Conservation (phyloP, 2,329 filamentous ascomycete genomes). For the Aspergillus ochraceus region DNA sequence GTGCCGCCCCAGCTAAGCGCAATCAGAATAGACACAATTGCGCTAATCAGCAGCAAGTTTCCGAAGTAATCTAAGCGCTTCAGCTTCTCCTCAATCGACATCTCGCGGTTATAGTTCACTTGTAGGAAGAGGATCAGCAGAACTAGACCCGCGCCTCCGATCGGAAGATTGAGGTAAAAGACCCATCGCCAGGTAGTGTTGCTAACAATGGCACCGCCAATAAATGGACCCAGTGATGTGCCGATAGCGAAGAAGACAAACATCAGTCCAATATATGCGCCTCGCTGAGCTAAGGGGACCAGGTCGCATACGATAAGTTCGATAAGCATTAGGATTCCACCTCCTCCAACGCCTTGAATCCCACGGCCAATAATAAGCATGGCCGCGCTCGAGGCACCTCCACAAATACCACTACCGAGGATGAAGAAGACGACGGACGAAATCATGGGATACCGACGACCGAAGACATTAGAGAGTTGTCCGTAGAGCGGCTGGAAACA, state of each 20-base stretch:
- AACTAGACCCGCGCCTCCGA: slow-evolving; percentile 17
- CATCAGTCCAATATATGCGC: slow-evolving; percentile 43
- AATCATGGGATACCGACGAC: slow-evolving; percentile 46
- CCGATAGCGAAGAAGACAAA: slow-evolving; percentile 44
- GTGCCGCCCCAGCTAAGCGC: slow-evolving; percentile 36
- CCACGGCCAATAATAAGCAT: slow-evolving; percentile 54
- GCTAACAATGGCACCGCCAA: slow-evolving; percentile 21
- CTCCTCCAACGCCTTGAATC: slow-evolving; percentile 55
- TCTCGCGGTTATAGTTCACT: slow-evolving; percentile 1
- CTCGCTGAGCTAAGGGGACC: slow-evolving; percentile 50
- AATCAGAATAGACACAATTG: slow-evolving; percentile 32
- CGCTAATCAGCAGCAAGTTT: slow-evolving; percentile 30
- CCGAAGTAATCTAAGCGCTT: slow-evolving; percentile 45
- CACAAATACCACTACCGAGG: slow-evolving; percentile 54
- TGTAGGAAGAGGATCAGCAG: slow-evolving; percentile 44
- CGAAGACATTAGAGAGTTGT: slow-evolving; percentile 53
- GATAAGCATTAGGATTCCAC: slow-evolving; percentile 45
- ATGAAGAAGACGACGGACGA: slow-evolving; percentile 46
- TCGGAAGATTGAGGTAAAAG: slow-evolving; percentile 27
- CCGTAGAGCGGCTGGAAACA: slow-evolving; percentile 51
- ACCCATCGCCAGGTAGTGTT: slow-evolving; percentile 28
- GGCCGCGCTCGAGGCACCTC: slow-evolving; percentile 42
- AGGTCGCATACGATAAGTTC: slow-evolving; percentile 54
- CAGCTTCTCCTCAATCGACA: slow-evolving; percentile 33
- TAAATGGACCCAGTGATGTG: slow-evolving; percentile 34